Percentiles rank a stretch among this genome's conserved stretches.
Conservation (phyloP, 768 basidiomycete genomes). For the Leccinum subgranulosum region DNA sequence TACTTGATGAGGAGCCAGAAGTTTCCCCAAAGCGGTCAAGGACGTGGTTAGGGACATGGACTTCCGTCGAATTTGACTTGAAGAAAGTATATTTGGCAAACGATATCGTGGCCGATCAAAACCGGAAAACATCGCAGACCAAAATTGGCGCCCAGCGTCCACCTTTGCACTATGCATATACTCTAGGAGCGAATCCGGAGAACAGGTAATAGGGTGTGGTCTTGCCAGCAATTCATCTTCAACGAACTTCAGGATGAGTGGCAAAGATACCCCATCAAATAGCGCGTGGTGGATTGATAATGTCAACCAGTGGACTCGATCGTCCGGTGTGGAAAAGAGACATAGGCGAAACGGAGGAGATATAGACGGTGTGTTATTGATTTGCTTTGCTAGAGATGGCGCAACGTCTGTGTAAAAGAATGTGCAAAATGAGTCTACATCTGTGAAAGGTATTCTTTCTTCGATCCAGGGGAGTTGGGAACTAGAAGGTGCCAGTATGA, state of each 20-base stretch:
- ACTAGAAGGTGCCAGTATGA: constrained; percentile 19
- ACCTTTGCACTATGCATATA: constrained; percentile 15
- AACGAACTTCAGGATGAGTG: constrained; percentile 27
- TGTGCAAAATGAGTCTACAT: constrained; percentile 15
- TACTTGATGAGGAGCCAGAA: constrained; percentile 21
- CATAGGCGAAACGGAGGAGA: constrained; percentile 16
- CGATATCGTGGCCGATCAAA: constrained; percentile 19
- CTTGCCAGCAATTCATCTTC: constrained; percentile 20
- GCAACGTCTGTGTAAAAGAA: constrained; percentile 24
- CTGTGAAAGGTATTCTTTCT: constrained; percentile 1
- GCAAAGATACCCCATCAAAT: constrained; percentile 32
- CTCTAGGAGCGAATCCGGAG: constrained; percentile 22
- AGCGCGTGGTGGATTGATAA: constrained; percentile 35
- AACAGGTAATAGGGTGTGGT: constrained; percentile 6
- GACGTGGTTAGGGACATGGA: constrained; percentile 11
- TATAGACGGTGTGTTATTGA: constrained; percentile 20
- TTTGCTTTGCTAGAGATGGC: constrained; percentile 17
- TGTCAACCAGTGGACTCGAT: constrained; percentile 8
- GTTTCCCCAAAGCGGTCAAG: constrained; percentile 19
- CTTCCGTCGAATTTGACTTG: constrained; percentile 11
- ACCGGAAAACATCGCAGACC: constrained; percentile 19
- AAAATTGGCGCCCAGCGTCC: constrained; percentile 20
- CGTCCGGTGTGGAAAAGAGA: constrained; percentile 5
- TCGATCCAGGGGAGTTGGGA: constrained; percentile 18
- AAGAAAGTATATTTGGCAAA: not conserved